Percentiles rank a stretch among this genome's conserved stretches.
These are phyloP conservation scores for Sporothrix globosa DNA, from an alignment of 2,329 filamentous ascomycete genomes.

Conservation along the genomic window DNA sequence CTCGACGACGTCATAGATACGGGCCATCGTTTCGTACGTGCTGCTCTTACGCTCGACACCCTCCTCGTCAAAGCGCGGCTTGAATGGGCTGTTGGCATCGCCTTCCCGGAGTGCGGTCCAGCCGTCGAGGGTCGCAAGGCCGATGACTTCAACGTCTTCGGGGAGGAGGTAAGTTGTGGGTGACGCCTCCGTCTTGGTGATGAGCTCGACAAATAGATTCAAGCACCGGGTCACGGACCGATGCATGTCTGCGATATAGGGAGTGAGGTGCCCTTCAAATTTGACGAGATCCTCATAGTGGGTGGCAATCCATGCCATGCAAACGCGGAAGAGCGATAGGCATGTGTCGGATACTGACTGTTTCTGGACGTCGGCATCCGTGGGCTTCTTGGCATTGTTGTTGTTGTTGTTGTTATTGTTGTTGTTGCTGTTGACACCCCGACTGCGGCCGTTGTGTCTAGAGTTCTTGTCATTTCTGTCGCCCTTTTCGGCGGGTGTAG, in stretches of 20 bases:
- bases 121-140: constrained; percentile 48
- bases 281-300: constrained; percentile 52
- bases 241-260: constrained; percentile 53
- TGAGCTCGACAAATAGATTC: constrained; percentile 54
- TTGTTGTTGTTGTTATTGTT: background rate
- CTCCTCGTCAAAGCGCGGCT: constrained; percentile 35
- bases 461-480: constrained; percentile 43
- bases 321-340: constrained; percentile 58
- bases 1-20: constrained; percentile 38
- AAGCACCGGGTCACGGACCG: constrained; percentile 52
- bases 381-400: background rate
- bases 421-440: constrained; percentile 37
- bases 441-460: background rate
- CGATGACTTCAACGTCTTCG: constrained; percentile 55
- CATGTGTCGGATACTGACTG: constrained; percentile 47
- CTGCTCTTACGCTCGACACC: constrained; percentile 30
- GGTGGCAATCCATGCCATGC: constrained; percentile 57
- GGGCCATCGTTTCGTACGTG: constrained; percentile 34
- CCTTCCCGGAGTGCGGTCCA: constrained; percentile 33
- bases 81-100: constrained; percentile 27
- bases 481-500: constrained; percentile 23
- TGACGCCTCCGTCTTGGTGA: constrained; percentile 47
- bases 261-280: constrained; percentile 52
- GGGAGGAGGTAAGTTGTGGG: constrained; percentile 54
- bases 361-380: constrained; percentile 19